Evolutionary conservation across 2,329 filamentous ascomycete genomes (phyloP), one percentile per base, ranked within the genome.

Genomic region (Coniella vitis): DNA sequence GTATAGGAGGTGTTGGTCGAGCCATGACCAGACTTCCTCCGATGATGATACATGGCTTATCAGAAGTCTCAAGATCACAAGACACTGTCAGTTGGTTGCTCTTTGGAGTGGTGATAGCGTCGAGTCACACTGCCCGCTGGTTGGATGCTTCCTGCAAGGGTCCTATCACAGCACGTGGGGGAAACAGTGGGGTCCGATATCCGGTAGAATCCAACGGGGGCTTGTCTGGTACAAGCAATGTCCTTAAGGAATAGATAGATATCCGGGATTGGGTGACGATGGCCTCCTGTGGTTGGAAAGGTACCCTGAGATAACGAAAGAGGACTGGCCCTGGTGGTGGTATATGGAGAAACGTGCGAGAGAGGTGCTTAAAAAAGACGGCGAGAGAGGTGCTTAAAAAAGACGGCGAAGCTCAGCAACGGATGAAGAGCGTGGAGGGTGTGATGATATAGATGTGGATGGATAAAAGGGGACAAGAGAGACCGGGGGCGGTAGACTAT

Each of bases 21-120:
- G 58, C 63, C 67, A 64, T 77, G 74, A 53, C 77, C 76, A 39
- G 78, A 80, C 65, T 72, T 78, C 60, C 73, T 72, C 58, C 77
- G 73, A 51, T 69, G 71, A 62, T 81, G 76, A 63, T 78, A 74
- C 77, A 81, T 80, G 57, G 62, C 25, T 5, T 29, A 29, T 16
- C 17, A 21, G 37, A 2, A 45, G 25, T 40, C 34, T 22, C 42
- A 32, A 21, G 31, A 42, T 10, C 38, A 41, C n/a, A 36, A 42
- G 51, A 42, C 21, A 36, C 38, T 44, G 39, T 34, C 38, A 40
- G 36, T 36, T 29, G 36, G 31, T 40, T 47, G 37, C 31, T 34
- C 20, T 34, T 21, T 22, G 41, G 38, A 47, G 20, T 45, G 14
- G 31, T 35, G 25, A 21, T 39, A 37, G 44, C 32, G 35, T 41